Evolutionary conservation across 2,329 filamentous ascomycete genomes (phyloP), one percentile per base, ranked within the genome.

Genomic region (Colletotrichum sp.): DNA sequence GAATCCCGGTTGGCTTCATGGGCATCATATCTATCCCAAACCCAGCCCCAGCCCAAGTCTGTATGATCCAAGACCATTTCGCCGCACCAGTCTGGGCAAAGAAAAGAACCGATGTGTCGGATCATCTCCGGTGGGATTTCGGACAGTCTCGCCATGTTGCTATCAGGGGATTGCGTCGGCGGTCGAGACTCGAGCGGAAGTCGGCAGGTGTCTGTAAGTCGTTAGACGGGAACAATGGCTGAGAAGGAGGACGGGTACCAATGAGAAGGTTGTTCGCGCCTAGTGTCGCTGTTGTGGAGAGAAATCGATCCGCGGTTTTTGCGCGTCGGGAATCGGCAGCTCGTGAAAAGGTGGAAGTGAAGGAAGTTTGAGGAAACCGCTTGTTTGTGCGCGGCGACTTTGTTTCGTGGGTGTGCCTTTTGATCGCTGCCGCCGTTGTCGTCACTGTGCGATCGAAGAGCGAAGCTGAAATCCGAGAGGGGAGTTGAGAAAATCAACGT

Each of bases 391-490:
- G 39, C 39, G 18, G 18, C 39, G 10, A 21, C 10, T 21, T 12
- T 4, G n/a, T 0, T 21, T 21, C 3, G 10, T 52, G 43, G 43
- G n/a, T 13, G 43, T 21, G n/a, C 10, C 7, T 1, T 52, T 21
- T 12, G n/a, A 13, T 52, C 6, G n/a, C n/a, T 21, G 2, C n/a
- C n/a, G n/a, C 10, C 2, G 43, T 0, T 1, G 43, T 4, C 3
- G n/a, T 52, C 10, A 4, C n/a, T 24, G 43, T 21, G n/a, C 39
- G 43, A 21, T 52, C 3, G 39, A 18, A 48, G 39, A n/a, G 0
- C 36, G 9, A 48, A n/a, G 18, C 39, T 0, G 18, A 0, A 2
- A 2, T n/a, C 3, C 2, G 39, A 48, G 39, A 12, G 18, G 39
- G 12, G 18, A n/a, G 8, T 43, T 43, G 39, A 43, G 39, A n/a